A percentile compares a stretch with the other conserved stretches of the same genome.
phyloP scores from a whole-genome alignment of 1,284 basidiomycete species.

The Athelia psychrophila region DNA sequence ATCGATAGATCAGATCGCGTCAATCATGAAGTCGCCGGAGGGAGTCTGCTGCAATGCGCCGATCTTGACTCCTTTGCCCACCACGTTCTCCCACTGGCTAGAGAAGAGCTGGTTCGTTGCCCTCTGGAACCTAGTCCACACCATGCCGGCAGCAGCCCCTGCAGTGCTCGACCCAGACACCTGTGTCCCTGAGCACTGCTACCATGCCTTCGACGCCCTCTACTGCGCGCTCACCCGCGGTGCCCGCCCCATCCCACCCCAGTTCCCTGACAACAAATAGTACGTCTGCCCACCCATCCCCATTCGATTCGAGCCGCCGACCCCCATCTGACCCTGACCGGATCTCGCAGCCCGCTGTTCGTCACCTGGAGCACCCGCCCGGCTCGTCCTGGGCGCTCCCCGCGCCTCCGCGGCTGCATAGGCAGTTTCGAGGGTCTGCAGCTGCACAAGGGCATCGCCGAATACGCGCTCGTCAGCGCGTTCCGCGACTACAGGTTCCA shows the following conservation, averaged over 20 bases:
- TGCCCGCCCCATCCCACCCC: constrained; percentile 49
- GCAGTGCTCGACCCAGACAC: constrained; percentile 13
- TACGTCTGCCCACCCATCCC: constrained; percentile 32
- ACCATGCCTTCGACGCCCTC: constrained; percentile 75
- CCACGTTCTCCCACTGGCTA: not conserved
- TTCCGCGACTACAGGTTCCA: constrained; percentile 71
- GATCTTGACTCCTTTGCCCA: not conserved
- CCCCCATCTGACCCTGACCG: too few species aligned
- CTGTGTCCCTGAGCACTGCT: constrained; percentile 73
- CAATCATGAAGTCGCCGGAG: too few species aligned
- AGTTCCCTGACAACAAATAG: constrained; percentile 72
- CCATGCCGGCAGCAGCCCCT: too few species aligned
- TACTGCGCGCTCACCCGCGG: constrained; percentile 63
- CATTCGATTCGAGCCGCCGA: too few species aligned
- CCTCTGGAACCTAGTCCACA: too few species aligned
- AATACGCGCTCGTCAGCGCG: constrained; percentile 89
- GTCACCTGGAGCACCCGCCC: constrained; percentile 91
- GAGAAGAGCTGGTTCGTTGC: too few species aligned
- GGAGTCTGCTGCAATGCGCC: not conserved
- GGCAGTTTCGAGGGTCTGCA: constrained; percentile 86
- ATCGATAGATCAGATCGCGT: too few species aligned
- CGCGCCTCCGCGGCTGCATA: constrained; percentile 88
- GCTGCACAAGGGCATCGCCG: constrained; percentile 75
- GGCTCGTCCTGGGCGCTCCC: constrained; percentile 53
- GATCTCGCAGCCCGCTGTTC: constrained; percentile 87